phyloP scores from a whole-genome alignment of 2,329 filamentous ascomycete genomes.

The Ceratocystis cubensis region DNA sequence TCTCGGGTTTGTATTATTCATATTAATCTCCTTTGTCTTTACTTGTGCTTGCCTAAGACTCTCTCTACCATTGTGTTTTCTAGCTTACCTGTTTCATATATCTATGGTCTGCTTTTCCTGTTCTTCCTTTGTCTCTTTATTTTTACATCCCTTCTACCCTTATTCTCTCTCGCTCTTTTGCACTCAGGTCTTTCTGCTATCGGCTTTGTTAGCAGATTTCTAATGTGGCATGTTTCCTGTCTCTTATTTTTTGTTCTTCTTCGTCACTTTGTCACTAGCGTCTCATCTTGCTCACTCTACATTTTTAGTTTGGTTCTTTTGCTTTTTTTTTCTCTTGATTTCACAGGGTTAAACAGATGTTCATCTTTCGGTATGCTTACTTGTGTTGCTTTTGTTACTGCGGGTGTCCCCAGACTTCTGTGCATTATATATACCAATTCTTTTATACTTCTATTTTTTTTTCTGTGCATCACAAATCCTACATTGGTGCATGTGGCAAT shows the following conservation, averaged over 20 bases:
- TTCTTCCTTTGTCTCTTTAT: neutral
- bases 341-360: too few species aligned
- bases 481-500: too few species aligned
- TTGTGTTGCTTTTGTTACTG: constrained; percentile 4
- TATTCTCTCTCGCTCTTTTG: neutral
- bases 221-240: constrained; percentile 9
- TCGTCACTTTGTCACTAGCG: neutral
- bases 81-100: neutral
- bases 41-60: neutral
- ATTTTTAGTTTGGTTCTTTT: neutral
- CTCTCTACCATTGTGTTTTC: neutral
- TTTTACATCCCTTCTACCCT: neutral
- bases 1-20: neutral
- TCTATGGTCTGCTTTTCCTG: constrained; percentile 1
- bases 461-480: too few species aligned
- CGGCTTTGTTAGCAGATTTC: neutral
- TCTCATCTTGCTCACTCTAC: neutral
- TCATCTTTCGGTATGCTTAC: too few species aligned
- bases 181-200: neutral
- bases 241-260: constrained; percentile 5
- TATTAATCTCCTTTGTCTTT: neutral
- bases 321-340: neutral
- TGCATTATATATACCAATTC: neutral
- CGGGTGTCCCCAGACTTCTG: neutral
- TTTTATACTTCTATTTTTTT: neutral